Evolutionary conservation across 108 stramenopile species (phyloP).

Genomic region (Aurantiochytrium sp.): DNA sequence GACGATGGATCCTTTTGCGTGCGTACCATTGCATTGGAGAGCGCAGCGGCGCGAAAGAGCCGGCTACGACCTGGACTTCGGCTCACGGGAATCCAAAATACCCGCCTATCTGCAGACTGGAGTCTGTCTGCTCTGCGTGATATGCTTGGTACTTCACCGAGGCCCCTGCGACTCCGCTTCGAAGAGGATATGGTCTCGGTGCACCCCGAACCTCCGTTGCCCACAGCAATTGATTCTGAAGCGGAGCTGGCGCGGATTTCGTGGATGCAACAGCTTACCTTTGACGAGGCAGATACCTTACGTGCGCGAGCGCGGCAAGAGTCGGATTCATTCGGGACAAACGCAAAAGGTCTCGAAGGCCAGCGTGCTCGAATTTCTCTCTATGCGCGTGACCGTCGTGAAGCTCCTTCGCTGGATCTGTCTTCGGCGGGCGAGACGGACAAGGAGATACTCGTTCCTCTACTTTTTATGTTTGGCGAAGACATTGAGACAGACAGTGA

Average conservation of each 20-base stretch:
- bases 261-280: conserved; percentile 15
- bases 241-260: background rate
- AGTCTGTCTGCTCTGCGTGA: background rate
- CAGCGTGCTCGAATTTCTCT: background rate
- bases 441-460: background rate
- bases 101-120: background rate
- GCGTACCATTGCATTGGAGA: background rate
- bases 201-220: background rate
- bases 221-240: background rate
- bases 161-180: background rate
- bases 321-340: background rate
- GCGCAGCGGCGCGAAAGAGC: background rate
- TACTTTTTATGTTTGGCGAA: background rate
- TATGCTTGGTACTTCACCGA: background rate
- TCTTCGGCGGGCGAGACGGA: background rate
- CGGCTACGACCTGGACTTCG: background rate
- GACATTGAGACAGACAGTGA: background rate
- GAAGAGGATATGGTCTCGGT: background rate
- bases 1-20: background rate
- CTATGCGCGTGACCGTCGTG: background rate
- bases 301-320: background rate
- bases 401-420: background rate
- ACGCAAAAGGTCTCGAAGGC: background rate
- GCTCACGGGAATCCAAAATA: background rate
- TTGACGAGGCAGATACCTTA: background rate